Evolutionary conservation across 2,329 filamentous ascomycete species (phyloP).

Genomic region (Hypoxylon sp.): DNA sequence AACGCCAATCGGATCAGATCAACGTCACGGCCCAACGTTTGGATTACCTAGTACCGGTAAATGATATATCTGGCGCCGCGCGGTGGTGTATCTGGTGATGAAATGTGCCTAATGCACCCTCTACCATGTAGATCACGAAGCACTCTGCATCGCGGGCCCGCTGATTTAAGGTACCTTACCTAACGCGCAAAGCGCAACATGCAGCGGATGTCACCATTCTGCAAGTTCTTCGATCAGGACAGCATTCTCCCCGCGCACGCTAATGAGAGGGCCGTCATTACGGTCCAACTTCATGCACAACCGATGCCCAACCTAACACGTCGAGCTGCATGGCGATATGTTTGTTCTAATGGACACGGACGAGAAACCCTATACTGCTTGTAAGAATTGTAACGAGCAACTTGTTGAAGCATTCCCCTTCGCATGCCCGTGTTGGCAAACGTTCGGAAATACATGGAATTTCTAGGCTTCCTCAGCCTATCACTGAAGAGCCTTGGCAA

Average conservation of each 20-base stretch:
- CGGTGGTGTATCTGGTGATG: conserved; percentile 31
- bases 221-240: conserved; percentile 25
- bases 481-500: conserved; percentile 31
- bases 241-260: conserved; percentile 24
- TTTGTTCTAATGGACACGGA: conserved; percentile 31
- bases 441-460: conserved; percentile 11
- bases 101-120: conserved; percentile 40
- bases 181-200: conserved; percentile 39
- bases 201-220: conserved; percentile 39
- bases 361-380: conserved; percentile 10
- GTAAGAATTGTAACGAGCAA: conserved; percentile 11
- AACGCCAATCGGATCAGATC: conserved; percentile 40
- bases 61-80: conserved; percentile 32
- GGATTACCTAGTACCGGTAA: conserved; percentile 30
- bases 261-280: conserved; percentile 30
- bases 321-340: conserved; percentile 27
- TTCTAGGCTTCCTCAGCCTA: conserved; percentile 24
- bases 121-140: conserved; percentile 41
- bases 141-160: conserved; percentile 35
- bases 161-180: conserved; percentile 34
- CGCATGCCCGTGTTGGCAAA: conserved; percentile 21
- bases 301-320: conserved; percentile 31
- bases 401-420: conserved; percentile 5
- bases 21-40: conserved; percentile 31
- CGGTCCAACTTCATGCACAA: conserved; percentile 32